Percentiles rank a stretch among this genome's conserved stretches.
These are phyloP conservation scores for Tricholoma furcatifolium DNA, from an alignment of 768 basidiomycete species.

Conservation along the genomic window DNA sequence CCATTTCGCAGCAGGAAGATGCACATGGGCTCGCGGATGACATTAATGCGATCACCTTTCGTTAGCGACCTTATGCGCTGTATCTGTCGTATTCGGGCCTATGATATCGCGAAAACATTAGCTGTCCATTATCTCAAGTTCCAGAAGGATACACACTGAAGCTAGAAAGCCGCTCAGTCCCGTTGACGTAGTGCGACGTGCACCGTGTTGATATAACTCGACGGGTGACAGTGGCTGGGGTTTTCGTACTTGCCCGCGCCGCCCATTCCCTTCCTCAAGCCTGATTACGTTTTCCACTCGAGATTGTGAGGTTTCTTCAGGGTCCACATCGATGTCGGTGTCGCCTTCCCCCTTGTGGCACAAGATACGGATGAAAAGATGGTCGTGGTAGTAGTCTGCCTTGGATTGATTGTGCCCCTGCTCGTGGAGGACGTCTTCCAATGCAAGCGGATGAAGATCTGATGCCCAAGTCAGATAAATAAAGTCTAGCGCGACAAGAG, in stretches of 20 bases:
- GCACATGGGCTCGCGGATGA: conserved; percentile 53
- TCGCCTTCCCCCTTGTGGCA: conserved; percentile 40
- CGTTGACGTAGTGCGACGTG: no score
- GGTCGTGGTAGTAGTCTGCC: conserved; percentile 47
- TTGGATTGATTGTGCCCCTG: conserved; percentile 49
- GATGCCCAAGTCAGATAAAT: not conserved
- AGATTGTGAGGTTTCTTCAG: not conserved
- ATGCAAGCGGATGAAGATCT: conserved; percentile 65
- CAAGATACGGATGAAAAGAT: conserved; percentile 63
- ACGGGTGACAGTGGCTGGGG: no score
- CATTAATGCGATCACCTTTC: conserved; percentile 56
- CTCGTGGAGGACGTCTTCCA: conserved; percentile 63
- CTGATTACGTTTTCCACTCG: conserved; percentile 1
- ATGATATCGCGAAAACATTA: not conserved
- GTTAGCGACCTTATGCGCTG: conserved; percentile 30
- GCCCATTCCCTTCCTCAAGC: not conserved
- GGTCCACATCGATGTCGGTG: conserved; percentile 6
- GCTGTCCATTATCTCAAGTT: not conserved
- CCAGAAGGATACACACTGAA: conserved; percentile 14
- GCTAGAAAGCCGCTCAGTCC: conserved; percentile 25
- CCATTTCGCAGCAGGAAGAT: conserved; percentile 70
- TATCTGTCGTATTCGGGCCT: conserved; percentile 23
- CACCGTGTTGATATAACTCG: no score
- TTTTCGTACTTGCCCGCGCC: no score
- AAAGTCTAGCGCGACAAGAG: conserved; percentile 9